These are phyloP conservation scores for Penicillium fuscoglaucum DNA, from an alignment of 2,329 filamentous ascomycete genomes.

Conservation along the genomic window DNA sequence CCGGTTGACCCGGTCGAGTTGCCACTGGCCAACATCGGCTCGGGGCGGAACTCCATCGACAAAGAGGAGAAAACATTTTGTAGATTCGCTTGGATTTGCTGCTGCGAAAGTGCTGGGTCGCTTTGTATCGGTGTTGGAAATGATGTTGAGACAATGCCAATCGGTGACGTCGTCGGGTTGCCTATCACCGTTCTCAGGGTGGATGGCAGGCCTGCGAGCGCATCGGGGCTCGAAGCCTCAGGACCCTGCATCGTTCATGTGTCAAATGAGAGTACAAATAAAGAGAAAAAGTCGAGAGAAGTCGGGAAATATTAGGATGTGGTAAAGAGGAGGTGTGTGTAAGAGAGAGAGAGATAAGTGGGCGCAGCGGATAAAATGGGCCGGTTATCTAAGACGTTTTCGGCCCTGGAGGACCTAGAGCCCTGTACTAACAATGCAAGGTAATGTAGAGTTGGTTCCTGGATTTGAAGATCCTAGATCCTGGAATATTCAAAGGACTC, in stretches of 20 bases:
- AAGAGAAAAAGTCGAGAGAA: conserved; percentile 3
- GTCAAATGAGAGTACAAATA: conserved; percentile 14
- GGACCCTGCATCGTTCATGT: conserved; percentile 43
- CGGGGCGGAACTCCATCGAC: conserved; percentile 26
- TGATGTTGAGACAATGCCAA: conserved; percentile 16
- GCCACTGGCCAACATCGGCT: conserved; percentile 36
- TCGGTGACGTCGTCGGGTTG: conserved; percentile 31
- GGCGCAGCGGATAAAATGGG: conserved; percentile 19
- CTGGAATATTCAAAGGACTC: neutral
- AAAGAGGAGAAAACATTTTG: conserved; percentile 39
- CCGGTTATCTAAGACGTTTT: conserved; percentile 32
- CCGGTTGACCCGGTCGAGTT: conserved; percentile 57
- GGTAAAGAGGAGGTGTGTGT: conserved; percentile 2
- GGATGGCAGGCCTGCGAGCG: conserved; percentile 37
- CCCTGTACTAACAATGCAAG: conserved; percentile 1
- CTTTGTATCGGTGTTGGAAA: conserved; percentile 16
- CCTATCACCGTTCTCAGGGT: conserved; percentile 36
- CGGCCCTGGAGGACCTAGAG: conserved; percentile 13
- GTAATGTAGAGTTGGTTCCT: conserved; percentile 8
- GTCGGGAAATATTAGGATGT: neutral
- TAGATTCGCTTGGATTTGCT: conserved; percentile 36
- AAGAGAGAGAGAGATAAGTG: conserved; percentile 19
- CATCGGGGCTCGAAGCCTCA: conserved; percentile 42
- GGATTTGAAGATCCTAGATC: neutral
- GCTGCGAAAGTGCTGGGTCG: conserved; percentile 17